These are phyloP conservation scores for Chondrus crispus DNA, from an alignment of 23 red algal genomes.

Conservation along the genomic window DNA sequence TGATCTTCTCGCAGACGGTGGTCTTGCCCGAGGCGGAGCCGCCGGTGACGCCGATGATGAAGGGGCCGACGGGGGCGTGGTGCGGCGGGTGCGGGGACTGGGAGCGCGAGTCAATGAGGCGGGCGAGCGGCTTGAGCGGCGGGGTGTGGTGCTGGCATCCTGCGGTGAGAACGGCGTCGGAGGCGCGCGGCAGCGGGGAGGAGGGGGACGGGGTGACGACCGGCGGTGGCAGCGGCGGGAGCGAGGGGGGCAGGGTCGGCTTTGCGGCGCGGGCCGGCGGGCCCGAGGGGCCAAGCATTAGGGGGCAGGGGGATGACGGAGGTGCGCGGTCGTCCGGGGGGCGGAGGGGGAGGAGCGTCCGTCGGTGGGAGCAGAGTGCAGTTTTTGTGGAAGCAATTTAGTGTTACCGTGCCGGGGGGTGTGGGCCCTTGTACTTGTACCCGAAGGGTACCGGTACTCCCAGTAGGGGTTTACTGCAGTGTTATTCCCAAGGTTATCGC, in stretches of 20 bases:
- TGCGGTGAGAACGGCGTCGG: slow-evolving; percentile 33
- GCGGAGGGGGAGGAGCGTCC: no score
- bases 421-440: no score
- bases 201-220: neutral
- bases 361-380: no score
- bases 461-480: no score
- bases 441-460: no score
- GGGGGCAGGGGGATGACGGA: no score
- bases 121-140: neutral
- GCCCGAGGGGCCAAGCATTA: neutral
- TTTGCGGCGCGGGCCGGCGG: neutral
- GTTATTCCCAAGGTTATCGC: no score
- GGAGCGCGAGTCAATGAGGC: neutral
- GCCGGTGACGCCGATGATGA: slow-evolving; percentile 97
- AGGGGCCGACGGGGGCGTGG: slow-evolving; percentile 35
- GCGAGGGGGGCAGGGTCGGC: neutral
- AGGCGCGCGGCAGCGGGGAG: neutral
- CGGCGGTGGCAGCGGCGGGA: neutral
- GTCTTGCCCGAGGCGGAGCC: slow-evolving; percentile 93
- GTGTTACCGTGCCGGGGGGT: no score
- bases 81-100: neutral
- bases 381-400: no score
- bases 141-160: slow-evolving; percentile 59
- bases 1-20: slow-evolving; percentile 90
- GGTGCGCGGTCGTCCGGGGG: no score